These are phyloP conservation scores for Stephanodiscus minutulus DNA, from an alignment of 108 stramenopile genomes.

Conservation along the genomic window DNA sequence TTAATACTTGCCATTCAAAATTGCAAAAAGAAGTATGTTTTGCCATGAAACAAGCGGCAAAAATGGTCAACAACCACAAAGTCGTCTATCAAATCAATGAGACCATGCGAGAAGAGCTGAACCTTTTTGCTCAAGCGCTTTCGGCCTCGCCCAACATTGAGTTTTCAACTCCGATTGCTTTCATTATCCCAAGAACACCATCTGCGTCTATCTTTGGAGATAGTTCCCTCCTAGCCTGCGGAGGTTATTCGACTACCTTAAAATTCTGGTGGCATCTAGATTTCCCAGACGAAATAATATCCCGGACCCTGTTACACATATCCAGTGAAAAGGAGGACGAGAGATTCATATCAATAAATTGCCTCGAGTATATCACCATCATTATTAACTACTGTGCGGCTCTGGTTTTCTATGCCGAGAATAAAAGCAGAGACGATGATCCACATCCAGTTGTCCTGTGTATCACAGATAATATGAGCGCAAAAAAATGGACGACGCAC, in stretches of 20 bases:
- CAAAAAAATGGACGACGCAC: slow-evolving; percentile 19
- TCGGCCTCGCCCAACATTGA: not conserved
- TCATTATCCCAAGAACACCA: slow-evolving; percentile 11
- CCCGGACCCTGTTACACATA: not conserved
- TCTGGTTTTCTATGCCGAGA: not conserved
- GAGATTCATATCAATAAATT: slow-evolving; percentile 7
- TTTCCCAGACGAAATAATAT: slow-evolving; percentile 13
- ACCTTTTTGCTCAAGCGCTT: not conserved
- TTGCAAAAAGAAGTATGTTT: not conserved
- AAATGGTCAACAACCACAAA: not conserved
- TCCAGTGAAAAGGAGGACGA: not conserved
- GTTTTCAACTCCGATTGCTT: slow-evolving; percentile 13
- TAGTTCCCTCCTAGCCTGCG: slow-evolving; percentile 10
- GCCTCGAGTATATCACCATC: slow-evolving; percentile 18
- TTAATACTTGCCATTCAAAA: not conserved
- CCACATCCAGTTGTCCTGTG: not conserved
- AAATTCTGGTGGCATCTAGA: slow-evolving; percentile 21
- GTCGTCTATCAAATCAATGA: slow-evolving; percentile 9
- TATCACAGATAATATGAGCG: slow-evolving; percentile 17
- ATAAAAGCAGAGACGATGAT: not conserved
- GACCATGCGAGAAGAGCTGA: slow-evolving; percentile 18
- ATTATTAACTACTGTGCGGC: slow-evolving; percentile 26
- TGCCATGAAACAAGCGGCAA: slow-evolving; percentile 5
- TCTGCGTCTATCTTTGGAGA: slow-evolving; percentile 8
- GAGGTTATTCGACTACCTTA: slow-evolving; percentile 8